phyloP scores from a whole-genome alignment of 208 protist genomes.

The Wallacemonas sp. region DNA sequence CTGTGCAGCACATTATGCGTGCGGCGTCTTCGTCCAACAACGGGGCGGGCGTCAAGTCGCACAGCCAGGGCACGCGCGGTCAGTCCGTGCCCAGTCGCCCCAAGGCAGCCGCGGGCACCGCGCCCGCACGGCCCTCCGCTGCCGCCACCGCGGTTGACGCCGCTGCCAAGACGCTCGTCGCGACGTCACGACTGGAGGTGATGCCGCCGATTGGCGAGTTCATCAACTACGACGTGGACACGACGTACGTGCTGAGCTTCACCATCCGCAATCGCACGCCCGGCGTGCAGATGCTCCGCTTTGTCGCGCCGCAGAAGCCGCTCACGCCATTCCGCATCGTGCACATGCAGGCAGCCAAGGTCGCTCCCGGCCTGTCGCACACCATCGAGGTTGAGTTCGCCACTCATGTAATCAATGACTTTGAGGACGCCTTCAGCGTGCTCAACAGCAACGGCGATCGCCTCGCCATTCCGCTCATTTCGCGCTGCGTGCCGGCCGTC shows the following conservation, averaged over 20 bases:
- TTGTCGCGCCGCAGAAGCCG: constrained; percentile 60
- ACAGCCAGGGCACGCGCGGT: not conserved
- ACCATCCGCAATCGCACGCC: constrained; percentile 72
- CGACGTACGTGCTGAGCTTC: constrained; percentile 84
- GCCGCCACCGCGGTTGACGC: not conserved
- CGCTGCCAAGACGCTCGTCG: not conserved
- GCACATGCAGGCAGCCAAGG: constrained; percentile 53
- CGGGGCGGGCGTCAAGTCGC: not conserved
- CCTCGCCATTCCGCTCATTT: constrained; percentile 66
- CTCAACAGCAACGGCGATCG: constrained; percentile 63
- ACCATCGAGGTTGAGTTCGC: constrained; percentile 84
- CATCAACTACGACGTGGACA: constrained; percentile 87
- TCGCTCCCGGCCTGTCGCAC: constrained; percentile 77
- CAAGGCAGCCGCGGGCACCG: not conserved
- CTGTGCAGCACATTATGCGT: not conserved
- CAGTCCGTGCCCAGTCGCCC: not conserved
- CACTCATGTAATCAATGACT: constrained; percentile 69
- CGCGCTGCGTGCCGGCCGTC: constrained; percentile 62
- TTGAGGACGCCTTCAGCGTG: constrained; percentile 72
- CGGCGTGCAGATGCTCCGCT: constrained; percentile 71
- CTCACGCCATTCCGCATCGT: constrained; percentile 65
- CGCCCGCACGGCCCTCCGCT: not conserved
- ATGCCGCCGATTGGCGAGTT: constrained; percentile 69
- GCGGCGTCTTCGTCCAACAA: not conserved
- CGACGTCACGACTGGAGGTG: constrained; percentile 30